Conservation (phyloP, 2,329 filamentous ascomycete species). For the Dactylellina cionopaga region DNA sequence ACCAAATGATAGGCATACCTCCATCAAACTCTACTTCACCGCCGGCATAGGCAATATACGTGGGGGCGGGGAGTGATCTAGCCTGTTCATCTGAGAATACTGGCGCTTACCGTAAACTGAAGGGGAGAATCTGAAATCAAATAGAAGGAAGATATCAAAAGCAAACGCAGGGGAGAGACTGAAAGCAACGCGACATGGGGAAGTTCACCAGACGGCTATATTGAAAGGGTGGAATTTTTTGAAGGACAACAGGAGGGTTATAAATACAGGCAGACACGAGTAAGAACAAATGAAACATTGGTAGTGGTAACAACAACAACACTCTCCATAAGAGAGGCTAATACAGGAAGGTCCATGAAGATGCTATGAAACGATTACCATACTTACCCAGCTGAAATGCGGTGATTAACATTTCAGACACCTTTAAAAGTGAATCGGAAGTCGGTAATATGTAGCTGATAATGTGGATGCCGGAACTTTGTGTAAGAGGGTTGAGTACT, state of each 20-base stretch:
- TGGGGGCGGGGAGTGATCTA: neutral
- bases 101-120: conserved; percentile 41
- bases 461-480: neutral
- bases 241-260: neutral
- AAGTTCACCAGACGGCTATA: too few species aligned
- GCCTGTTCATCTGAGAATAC: conserved; percentile 13
- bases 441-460: neutral
- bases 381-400: conserved; percentile 39
- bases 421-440: neutral
- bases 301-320: too few species aligned
- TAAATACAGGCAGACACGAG: neutral
- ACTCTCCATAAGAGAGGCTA: neutral
- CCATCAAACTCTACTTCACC: conserved; percentile 28
- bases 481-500: neutral
- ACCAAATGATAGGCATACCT: conserved; percentile 22
- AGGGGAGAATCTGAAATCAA: conserved; percentile 3
- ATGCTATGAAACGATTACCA: conserved; percentile 16
- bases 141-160: neutral
- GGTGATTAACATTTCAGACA: neutral
- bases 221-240: too few species aligned
- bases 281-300: neutral
- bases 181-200: neutral
- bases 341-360: neutral
- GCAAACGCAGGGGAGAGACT: neutral
- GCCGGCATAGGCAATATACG: neutral